Evolutionary conservation across 129 eudicot genomes (phyloP).

Genomic region (Sambucus nigra): DNA sequence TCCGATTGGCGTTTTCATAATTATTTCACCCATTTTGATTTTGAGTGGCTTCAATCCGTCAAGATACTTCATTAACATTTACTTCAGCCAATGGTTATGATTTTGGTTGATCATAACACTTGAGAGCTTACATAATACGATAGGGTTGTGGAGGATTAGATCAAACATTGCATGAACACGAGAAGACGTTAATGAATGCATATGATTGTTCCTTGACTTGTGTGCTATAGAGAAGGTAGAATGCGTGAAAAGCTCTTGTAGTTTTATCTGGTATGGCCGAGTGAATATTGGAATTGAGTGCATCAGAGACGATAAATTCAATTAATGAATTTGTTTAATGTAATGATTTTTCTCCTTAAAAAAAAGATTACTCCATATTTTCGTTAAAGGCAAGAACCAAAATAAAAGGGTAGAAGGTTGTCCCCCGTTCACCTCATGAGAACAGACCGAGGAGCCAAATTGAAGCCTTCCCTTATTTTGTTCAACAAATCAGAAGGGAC

Average conservation of each 20-base stretch:
- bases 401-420: too few species aligned
- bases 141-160: slow-evolving; percentile 10
- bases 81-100: slow-evolving; percentile 68
- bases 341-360: too few species aligned
- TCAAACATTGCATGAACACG: slow-evolving; percentile 16
- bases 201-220: slow-evolving; percentile 2
- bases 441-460: too few species aligned
- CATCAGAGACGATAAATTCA: too few species aligned
- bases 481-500: too few species aligned
- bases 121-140: slow-evolving; percentile 14
- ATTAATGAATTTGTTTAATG: too few species aligned
- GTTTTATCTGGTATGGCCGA: slow-evolving; percentile 5
- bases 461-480: too few species aligned
- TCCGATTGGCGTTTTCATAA: slow-evolving; percentile 85
- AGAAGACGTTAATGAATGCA: slow-evolving; percentile 11
- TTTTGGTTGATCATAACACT: slow-evolving; percentile 2
- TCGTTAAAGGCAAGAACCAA: too few species aligned
- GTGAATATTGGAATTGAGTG: too few species aligned
- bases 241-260: slow-evolving; percentile 12
- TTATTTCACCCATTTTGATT: slow-evolving; percentile 77
- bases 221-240: slow-evolving; percentile 11
- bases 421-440: too few species aligned
- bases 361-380: too few species aligned
- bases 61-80: slow-evolving; percentile 87
- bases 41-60: slow-evolving; percentile 94